Conservation (phyloP, 768 basidiomycete genomes). For the Leccinum boreale region DNA sequence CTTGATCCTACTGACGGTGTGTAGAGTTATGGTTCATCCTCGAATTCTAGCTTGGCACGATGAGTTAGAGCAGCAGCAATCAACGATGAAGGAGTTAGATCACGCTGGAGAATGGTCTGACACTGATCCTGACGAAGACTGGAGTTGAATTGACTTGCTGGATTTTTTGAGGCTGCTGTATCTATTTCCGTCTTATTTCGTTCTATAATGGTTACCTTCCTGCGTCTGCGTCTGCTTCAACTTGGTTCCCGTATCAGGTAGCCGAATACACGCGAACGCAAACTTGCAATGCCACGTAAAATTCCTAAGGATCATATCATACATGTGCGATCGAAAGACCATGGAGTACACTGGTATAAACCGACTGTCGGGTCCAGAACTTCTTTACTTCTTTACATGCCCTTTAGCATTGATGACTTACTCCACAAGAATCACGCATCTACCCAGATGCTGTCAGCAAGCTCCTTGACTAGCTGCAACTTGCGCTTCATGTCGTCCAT, state of each 20-base stretch:
- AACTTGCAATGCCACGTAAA: neutral
- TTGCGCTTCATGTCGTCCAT: neutral
- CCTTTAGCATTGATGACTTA: neutral
- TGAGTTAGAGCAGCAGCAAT: conserved; percentile 22
- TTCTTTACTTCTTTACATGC: neutral
- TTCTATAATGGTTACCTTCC: neutral
- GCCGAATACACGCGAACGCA: too few species aligned
- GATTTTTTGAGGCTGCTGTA: neutral
- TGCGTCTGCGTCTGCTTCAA: too few species aligned
- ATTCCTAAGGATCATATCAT: too few species aligned
- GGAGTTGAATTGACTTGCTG: conserved; percentile 4
- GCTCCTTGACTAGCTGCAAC: neutral
- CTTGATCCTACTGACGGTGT: neutral
- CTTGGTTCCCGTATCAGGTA: neutral
- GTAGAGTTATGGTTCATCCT: conserved; percentile 62
- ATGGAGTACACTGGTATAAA: neutral
- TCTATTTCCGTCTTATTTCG: neutral
- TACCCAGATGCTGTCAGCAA: neutral
- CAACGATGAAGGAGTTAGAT: conserved; percentile 7
- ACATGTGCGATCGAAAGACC: neutral
- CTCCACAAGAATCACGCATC: neutral
- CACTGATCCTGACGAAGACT: conserved; percentile 39
- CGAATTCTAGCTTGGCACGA: conserved; percentile 59
- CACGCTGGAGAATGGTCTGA: conserved; percentile 18
- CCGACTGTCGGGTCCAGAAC: neutral